Evolutionary conservation across 106 monocot genomes (phyloP).

Genomic region (Cymbidium sinense): DNA sequence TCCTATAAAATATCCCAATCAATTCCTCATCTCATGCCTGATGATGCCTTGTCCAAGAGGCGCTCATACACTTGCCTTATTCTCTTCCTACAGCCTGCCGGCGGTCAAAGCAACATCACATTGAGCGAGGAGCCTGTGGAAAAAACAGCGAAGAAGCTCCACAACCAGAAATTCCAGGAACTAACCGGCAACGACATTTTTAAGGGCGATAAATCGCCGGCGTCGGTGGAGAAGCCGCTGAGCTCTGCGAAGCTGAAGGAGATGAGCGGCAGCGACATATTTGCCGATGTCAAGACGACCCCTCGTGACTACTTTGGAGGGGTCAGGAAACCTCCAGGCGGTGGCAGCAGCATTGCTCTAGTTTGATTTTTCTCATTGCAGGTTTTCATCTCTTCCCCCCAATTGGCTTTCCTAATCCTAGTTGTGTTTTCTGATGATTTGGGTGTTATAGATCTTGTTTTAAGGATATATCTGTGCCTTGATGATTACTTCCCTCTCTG

Average conservation of each 20-base stretch:
- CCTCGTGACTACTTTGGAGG: conserved; percentile 59
- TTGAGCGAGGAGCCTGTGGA: conserved; percentile 40
- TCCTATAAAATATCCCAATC: no score
- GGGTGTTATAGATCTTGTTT: background rate
- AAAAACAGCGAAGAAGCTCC: conserved; percentile 61
- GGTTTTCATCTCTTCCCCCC: no score
- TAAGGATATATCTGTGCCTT: background rate
- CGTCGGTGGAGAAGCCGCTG: conserved; percentile 51
- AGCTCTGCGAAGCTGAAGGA: conserved; percentile 61
- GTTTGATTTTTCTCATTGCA: conserved; percentile 20
- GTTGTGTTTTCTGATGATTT: background rate
- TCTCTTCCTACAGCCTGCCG: conserved; percentile 32
- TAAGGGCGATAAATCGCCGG: conserved; percentile 44
- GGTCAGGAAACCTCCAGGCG: conserved; percentile 74
- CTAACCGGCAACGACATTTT: conserved; percentile 78
- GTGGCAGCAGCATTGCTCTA: conserved; percentile 68
- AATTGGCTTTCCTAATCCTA: background rate
- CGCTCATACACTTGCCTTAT: background rate
- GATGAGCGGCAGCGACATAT: conserved; percentile 79
- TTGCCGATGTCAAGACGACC: conserved; percentile 59
- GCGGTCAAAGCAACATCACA: conserved; percentile 45
- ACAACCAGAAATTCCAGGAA: conserved; percentile 66
- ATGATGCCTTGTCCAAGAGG: no score
- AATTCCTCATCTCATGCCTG: no score
- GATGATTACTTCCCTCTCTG: no score